A percentile compares a stretch with the other conserved stretches of the same genome.
These are phyloP conservation scores for Blastocystis sp. DNA, from an alignment of 352 stramenopile genomes.

Conservation along the genomic window DNA sequence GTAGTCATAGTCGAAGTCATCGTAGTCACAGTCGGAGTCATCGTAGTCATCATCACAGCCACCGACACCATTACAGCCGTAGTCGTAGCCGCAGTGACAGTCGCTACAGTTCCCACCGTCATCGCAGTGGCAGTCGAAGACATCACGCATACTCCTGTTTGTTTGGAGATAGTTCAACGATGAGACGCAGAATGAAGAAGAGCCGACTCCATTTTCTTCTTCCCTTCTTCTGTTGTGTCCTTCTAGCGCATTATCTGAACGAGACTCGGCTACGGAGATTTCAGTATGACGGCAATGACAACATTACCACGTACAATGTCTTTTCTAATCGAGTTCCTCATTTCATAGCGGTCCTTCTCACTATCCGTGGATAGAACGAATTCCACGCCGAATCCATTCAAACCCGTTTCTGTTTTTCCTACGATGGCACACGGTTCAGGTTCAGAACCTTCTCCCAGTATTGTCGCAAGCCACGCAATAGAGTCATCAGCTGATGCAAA, in stretches of 20 bases:
- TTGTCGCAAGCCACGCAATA: neutral
- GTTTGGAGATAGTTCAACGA: neutral
- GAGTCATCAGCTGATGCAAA: neutral
- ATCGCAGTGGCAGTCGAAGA: neutral
- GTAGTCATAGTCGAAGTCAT: neutral
- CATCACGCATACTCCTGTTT: slow-evolving; percentile 34
- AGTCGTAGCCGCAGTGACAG: slow-evolving; percentile 63
- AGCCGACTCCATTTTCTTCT: neutral
- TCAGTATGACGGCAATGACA: too few relatives aligned
- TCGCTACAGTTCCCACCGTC: too few relatives aligned
- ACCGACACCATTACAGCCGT: slow-evolving; percentile 3
- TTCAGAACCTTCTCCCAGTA: neutral
- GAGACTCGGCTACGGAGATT: too few relatives aligned
- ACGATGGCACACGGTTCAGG: neutral
- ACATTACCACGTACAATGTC: too few relatives aligned
- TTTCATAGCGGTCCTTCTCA: neutral
- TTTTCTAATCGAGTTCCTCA: neutral
- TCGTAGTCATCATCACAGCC: slow-evolving; percentile 41
- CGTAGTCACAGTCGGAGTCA: slow-evolving; percentile 13
- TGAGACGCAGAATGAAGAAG: neutral
- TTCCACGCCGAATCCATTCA: neutral
- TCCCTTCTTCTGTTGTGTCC: neutral
- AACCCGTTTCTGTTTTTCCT: neutral
- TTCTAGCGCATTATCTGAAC: neutral
- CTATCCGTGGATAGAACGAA: neutral